Conservation (phyloP, 2,329 filamentous ascomycete species). For the Didymella exigua region DNA sequence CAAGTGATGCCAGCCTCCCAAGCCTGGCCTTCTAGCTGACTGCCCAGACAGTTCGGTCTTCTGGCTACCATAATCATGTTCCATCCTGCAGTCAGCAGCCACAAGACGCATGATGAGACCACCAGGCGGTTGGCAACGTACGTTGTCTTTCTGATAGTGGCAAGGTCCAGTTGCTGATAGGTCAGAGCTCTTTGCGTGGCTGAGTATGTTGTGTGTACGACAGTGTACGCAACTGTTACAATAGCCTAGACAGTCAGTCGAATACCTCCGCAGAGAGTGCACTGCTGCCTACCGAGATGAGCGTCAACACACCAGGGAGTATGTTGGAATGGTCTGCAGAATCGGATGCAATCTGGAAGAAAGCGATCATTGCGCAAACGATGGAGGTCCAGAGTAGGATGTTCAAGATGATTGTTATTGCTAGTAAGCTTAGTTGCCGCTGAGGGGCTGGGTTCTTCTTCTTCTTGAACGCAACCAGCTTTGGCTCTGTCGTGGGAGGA, state of each 20-base stretch:
- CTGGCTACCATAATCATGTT: slow-evolving; percentile 48
- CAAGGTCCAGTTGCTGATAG: slow-evolving; percentile 29
- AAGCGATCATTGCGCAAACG: slow-evolving; percentile 31
- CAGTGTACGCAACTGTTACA: slow-evolving; percentile 42
- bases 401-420: slow-evolving; percentile 44
- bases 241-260: slow-evolving; percentile 33
- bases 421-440: slow-evolving; percentile 40
- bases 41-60: slow-evolving; percentile 41
- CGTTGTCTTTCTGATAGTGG: slow-evolving; percentile 36
- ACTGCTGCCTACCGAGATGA: slow-evolving; percentile 36
- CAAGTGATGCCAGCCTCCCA: slow-evolving; percentile 47
- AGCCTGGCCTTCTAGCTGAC: slow-evolving; percentile 24
- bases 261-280: background rate
- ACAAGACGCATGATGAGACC: slow-evolving; percentile 41
- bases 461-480: slow-evolving; percentile 3
- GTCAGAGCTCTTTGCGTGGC: slow-evolving; percentile 40
- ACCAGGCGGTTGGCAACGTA: slow-evolving; percentile 44
- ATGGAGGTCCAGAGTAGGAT: slow-evolving; percentile 44
- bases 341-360: slow-evolving; percentile 39
- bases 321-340: slow-evolving; percentile 36
- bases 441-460: slow-evolving; percentile 24
- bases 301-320: slow-evolving; percentile 40
- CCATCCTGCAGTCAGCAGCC: slow-evolving; percentile 49
- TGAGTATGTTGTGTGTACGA: slow-evolving; percentile 44
- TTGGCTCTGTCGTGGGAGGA: background rate